phyloP scores from a whole-genome alignment of 2,329 filamentous ascomycete genomes.

The Emmonsiellopsis sp. region DNA sequence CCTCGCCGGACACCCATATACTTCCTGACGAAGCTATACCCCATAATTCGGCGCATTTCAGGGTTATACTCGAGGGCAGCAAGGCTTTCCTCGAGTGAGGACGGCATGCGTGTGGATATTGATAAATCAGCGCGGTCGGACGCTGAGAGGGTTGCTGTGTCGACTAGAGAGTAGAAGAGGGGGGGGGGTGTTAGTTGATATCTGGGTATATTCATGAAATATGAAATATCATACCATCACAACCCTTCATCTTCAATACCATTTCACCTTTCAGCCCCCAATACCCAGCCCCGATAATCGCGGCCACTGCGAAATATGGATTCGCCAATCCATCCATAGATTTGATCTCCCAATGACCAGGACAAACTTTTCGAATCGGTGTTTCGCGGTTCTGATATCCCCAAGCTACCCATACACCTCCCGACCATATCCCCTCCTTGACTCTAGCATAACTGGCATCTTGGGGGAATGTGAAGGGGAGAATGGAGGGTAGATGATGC shows the following conservation, averaged over 20 bases:
- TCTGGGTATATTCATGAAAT: conserved; percentile 1
- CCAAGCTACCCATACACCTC: conserved; percentile 71
- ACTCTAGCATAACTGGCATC: conserved; percentile 60
- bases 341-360: conserved; percentile 18
- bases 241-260: conserved; percentile 4
- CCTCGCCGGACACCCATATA: conserved; percentile 25
- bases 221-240: conserved; percentile 16
- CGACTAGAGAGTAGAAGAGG: conserved; percentile 14
- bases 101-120: conserved; percentile 28
- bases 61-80: conserved; percentile 20
- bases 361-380: conserved; percentile 14
- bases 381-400: conserved; percentile 50
- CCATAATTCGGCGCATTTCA: conserved; percentile 20
- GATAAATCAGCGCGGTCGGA: conserved; percentile 23
- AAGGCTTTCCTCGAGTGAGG: conserved; percentile 26
- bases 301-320: conserved; percentile 17
- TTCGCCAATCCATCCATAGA: conserved; percentile 20
- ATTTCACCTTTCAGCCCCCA: conserved; percentile 5
- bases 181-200: neutral
- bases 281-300: conserved; percentile 16
- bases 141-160: conserved; percentile 24
- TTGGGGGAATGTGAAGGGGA: conserved; percentile 59
- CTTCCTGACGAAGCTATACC: conserved; percentile 16
- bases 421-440: conserved; percentile 61
- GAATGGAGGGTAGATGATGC: conserved; percentile 54